Base-by-base conservation (phyloP, 176 grass and related monocot species). In the Thinopyrum elongatum region DNA sequence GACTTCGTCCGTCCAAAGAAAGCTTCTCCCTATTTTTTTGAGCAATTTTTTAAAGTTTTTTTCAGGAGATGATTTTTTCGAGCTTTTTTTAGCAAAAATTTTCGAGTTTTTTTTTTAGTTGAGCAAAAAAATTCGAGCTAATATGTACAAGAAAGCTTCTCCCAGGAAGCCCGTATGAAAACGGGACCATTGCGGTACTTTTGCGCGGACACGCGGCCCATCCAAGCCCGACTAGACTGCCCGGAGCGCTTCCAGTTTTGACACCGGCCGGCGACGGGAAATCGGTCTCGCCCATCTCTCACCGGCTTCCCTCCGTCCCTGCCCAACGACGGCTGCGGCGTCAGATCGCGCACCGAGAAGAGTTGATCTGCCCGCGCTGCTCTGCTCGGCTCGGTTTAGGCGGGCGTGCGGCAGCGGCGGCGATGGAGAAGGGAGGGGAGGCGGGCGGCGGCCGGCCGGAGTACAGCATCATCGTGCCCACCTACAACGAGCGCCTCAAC, bases 401-500 rank as follows among this genome's bases (percentile, higher is more conserved):
- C 29, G 51, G 38, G 8, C 9, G n/a, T 81, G 88, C 82, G 34
- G 16, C 44, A 46, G 0, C 14, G 46, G 81, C 5, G 22, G 11
- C 30, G 63, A 72, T 67, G 70, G 46, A 74, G 70, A 84, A 86
- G 66, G 53, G 10, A 38, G 38, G 77, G 23, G 35, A 14, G 30
- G 77, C 67, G 47, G 67, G 73, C 33, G 73, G 82, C 60, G 49
- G 76, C 65, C 86, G 53, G 80, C 85, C 84, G 74, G 75, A 28
- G 90, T 98, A 95, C 74, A 98, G 91, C 84, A 98, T 98, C 53
- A 90, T 98, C 76, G 90, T 94, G 30, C 93, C 96, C 33, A 98
- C 96, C 25, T 98, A 98, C 90, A 95, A 95, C 86, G 96, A 98
- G 79, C 96, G 96, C 79, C 92, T 98, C 80, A 98, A 95, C 88